phyloP scores from a whole-genome alignment of 2,329 filamentous ascomycete genomes.

The Ceratocystis diversiconidia region DNA sequence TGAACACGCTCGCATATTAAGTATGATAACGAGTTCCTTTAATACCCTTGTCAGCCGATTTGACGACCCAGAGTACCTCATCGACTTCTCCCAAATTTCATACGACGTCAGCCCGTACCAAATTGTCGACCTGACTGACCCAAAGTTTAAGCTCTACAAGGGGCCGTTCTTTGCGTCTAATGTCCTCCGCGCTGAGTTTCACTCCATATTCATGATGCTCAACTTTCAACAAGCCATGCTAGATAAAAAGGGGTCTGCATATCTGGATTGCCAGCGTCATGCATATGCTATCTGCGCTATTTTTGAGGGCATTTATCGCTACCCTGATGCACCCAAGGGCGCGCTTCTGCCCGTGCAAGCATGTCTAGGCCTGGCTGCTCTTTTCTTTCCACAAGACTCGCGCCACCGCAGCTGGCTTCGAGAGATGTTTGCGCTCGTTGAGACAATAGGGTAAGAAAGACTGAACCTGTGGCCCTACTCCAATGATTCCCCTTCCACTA shows the following conservation, averaged over 20 bases:
- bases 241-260: constrained; percentile 36
- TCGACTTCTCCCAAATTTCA: constrained; percentile 43
- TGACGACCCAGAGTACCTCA: constrained; percentile 42
- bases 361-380: constrained; percentile 56
- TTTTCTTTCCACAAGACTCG: constrained; percentile 66
- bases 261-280: constrained; percentile 42
- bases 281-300: constrained; percentile 61
- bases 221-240: constrained; percentile 53
- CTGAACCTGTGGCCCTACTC: neutral
- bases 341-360: constrained; percentile 60
- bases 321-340: constrained; percentile 55
- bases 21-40: constrained; percentile 40
- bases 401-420: constrained; percentile 67
- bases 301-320: constrained; percentile 64
- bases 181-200: constrained; percentile 59
- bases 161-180: constrained; percentile 61
- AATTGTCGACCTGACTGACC: constrained; percentile 56
- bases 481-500: constrained; percentile 4
- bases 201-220: constrained; percentile 68
- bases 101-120: constrained; percentile 14
- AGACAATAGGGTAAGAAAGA: constrained; percentile 54
- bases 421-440: constrained; percentile 62
- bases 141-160: constrained; percentile 57
- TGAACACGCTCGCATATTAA: constrained; percentile 43
- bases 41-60: constrained; percentile 39